Conservation (phyloP, 257 asterid genomes). For the Rauvolfia tetraphylla region DNA sequence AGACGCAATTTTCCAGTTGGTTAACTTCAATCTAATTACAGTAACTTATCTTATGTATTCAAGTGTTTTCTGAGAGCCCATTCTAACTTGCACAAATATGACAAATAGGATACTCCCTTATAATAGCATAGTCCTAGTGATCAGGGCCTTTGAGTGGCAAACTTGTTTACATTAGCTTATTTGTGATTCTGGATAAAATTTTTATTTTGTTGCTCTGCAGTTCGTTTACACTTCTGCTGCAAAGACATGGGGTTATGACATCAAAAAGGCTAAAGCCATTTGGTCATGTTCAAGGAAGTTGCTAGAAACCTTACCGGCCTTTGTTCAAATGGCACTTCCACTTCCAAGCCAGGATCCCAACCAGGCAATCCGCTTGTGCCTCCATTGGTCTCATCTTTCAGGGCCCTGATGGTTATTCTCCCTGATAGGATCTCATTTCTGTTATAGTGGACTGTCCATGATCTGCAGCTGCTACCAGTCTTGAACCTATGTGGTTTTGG, state of each 20-base stretch:
- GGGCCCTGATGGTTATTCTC: slow-evolving; percentile 44
- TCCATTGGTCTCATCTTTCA: slow-evolving; percentile 66
- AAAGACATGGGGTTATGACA: neutral
- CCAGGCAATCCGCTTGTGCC: slow-evolving; percentile 56
- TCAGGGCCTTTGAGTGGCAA: neutral
- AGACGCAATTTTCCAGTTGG: neutral
- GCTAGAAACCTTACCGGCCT: slow-evolving; percentile 54
- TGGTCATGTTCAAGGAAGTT: slow-evolving; percentile 5
- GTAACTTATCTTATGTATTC: neutral
- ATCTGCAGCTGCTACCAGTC: slow-evolving; percentile 20
- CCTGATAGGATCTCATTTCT: slow-evolving; percentile 23
- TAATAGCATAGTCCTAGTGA: neutral
- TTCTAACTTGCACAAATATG: neutral
- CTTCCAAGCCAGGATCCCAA: slow-evolving; percentile 85
- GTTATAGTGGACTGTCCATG: slow-evolving; percentile 32
- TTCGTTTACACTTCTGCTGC: neutral
- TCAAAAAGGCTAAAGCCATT: neutral
- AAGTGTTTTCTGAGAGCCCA: neutral
- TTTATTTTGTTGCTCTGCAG: neutral
- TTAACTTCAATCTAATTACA: neutral
- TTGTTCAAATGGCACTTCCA: slow-evolving; percentile 84
- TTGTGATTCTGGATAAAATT: neutral
- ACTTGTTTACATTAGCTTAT: neutral
- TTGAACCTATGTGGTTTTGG: slow-evolving; percentile 31
- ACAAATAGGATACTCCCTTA: neutral